These are phyloP conservation scores for Beauveria asiatica DNA, from an alignment of 2,329 filamentous ascomycete genomes.

Conservation along the genomic window DNA sequence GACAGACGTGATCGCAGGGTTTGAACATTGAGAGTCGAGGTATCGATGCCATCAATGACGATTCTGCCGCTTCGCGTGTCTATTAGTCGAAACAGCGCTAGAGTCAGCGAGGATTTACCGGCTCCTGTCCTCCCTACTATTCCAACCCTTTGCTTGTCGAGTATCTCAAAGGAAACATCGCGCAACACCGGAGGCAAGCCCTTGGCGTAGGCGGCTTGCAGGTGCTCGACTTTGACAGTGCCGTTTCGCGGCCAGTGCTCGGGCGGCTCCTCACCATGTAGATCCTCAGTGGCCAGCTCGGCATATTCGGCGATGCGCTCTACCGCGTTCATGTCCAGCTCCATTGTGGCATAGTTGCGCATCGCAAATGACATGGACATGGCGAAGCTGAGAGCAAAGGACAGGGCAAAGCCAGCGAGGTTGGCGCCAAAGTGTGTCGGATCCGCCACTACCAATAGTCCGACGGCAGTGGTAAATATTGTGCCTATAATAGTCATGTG, in stretches of 20 bases:
- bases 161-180: constrained; percentile 58
- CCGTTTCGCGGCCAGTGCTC: constrained; percentile 70
- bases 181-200: constrained; percentile 64
- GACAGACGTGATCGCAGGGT: constrained; percentile 65
- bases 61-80: constrained; percentile 59
- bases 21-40: constrained; percentile 60
- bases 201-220: constrained; percentile 63
- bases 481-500: constrained; percentile 64
- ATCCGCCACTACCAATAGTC: constrained; percentile 54
- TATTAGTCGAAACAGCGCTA: constrained; percentile 70
- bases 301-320: constrained; percentile 71
- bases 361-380: constrained; percentile 57
- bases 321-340: constrained; percentile 71
- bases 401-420: constrained; percentile 66
- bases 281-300: constrained; percentile 56
- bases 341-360: constrained; percentile 59
- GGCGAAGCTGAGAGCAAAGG: constrained; percentile 64
- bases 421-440: constrained; percentile 56
- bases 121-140: constrained; percentile 71
- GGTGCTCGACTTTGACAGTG: constrained; percentile 58
- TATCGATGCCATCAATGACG: constrained; percentile 64
- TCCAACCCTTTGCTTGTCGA: constrained; percentile 61
- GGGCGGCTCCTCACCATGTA: constrained; percentile 51
- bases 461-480: constrained; percentile 57
- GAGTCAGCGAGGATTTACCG: constrained; percentile 68